Conservation (phyloP, 2,329 filamentous ascomycete genomes). For the Thelonectria discophora region DNA sequence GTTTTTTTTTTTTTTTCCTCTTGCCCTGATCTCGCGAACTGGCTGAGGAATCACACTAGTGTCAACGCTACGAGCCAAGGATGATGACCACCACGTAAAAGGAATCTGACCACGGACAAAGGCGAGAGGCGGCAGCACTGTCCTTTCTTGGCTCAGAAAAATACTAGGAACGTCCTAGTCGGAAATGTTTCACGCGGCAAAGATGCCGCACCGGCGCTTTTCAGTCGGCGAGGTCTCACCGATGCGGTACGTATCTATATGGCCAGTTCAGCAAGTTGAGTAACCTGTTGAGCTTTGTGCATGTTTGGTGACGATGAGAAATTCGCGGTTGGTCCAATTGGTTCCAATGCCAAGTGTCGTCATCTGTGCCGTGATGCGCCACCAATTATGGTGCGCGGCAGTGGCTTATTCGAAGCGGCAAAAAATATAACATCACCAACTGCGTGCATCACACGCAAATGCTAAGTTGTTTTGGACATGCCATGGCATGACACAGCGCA, state of each 20-base stretch:
- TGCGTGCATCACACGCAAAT: slow-evolving; percentile 1
- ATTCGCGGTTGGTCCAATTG: background rate
- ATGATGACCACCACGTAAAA: slow-evolving; percentile 23
- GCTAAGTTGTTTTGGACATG: slow-evolving; percentile 28
- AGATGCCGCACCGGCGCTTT: slow-evolving; percentile 1
- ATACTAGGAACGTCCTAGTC: slow-evolving; percentile 2
- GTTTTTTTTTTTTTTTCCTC: slow-evolving; percentile 28
- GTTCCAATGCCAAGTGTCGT: background rate
- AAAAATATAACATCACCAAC: background rate
- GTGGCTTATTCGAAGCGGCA: background rate
- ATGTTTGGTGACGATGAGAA: background rate
- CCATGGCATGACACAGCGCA: slow-evolving; percentile 26
- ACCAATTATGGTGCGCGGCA: slow-evolving; percentile 5
- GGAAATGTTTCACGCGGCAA: slow-evolving; percentile 7
- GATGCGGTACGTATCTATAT: background rate
- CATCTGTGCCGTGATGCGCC: background rate
- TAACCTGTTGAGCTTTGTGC: no score
- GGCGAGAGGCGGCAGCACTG: background rate
- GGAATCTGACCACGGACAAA: slow-evolving; percentile 9
- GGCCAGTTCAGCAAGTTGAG: no score
- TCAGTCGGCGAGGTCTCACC: background rate
- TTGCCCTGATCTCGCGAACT: slow-evolving; percentile 36
- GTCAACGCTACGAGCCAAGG: slow-evolving; percentile 30
- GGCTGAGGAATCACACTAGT: slow-evolving; percentile 30
- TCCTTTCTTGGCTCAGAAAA: background rate